A percentile compares a stretch with the other conserved stretches of the same genome.
Conservation (phyloP, 2,329 filamentous ascomycete species). For the Fusarium neocosmosporiellum region DNA sequence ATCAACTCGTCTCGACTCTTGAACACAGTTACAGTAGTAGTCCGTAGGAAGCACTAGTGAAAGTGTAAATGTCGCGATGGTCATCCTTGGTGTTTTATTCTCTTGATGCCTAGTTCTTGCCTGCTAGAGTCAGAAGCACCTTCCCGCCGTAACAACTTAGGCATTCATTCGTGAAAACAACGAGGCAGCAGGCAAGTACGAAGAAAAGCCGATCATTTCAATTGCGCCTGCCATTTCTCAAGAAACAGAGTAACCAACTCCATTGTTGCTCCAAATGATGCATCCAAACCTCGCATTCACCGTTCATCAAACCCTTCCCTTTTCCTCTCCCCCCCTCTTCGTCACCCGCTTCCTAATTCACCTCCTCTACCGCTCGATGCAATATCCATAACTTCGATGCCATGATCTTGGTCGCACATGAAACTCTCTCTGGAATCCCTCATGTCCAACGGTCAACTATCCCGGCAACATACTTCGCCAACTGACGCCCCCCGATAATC, state of each 20-base stretch:
- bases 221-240: background rate
- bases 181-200: background rate
- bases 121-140: background rate
- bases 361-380: constrained; percentile 2
- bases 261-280: background rate
- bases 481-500: background rate
- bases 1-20: background rate
- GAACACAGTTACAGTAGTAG: background rate
- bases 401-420: background rate
- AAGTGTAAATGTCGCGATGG: background rate
- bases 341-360: constrained; percentile 13
- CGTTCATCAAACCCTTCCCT: constrained; percentile 5
- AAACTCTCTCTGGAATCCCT: constrained; percentile 9
- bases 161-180: background rate
- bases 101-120: background rate
- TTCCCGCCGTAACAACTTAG: background rate
- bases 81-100: background rate
- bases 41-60: background rate
- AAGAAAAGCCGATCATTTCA: background rate
- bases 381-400: constrained; percentile 3
- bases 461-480: constrained; percentile 9
- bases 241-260: background rate
- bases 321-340: background rate
- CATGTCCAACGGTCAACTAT: constrained; percentile 19
- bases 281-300: background rate